A percentile compares a stretch with the other conserved stretches of the same genome.
Conservation (phyloP, 78 protist species). For the Dictyostelium brefeldianum region DNA sequence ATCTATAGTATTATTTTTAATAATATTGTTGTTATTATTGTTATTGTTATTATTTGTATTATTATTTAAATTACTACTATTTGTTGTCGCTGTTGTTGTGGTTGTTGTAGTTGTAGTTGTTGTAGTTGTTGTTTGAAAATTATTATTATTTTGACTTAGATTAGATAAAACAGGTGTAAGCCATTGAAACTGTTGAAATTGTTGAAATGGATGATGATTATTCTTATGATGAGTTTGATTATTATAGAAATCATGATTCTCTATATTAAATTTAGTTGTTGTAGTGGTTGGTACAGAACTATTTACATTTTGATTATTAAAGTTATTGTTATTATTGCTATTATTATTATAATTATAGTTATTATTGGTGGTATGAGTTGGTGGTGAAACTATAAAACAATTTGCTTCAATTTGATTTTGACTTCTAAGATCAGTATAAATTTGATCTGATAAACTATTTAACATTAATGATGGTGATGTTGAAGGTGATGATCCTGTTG, state of each 20-base stretch:
- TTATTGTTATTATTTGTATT: no score
- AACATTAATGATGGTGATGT: constrained; percentile 8
- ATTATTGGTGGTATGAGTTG: neutral
- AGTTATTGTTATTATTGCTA: neutral
- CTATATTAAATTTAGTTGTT: neutral
- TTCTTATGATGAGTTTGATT: neutral
- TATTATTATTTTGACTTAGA: neutral
- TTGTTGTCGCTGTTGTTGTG: neutral
- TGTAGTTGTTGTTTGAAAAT: neutral
- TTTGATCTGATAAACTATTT: constrained; percentile 20
- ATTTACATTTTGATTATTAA: no score
- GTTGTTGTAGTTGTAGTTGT: neutral
- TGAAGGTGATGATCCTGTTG: constrained; percentile 7
- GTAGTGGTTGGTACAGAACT: neutral
- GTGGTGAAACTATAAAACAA: constrained; percentile 32
- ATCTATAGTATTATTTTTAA: neutral
- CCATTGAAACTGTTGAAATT: constrained; percentile 9
- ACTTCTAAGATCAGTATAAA: neutral
- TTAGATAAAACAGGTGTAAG: constrained; percentile 20
- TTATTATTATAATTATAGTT: neutral
- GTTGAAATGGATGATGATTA: neutral
- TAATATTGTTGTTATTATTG: no score
- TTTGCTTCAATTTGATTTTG: neutral
- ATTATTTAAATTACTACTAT: no score
- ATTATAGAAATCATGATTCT: neutral